Evolutionary conservation across 192 early-diverging fungal genomes (phyloP).

Genomic region (Coemansia sp.): DNA sequence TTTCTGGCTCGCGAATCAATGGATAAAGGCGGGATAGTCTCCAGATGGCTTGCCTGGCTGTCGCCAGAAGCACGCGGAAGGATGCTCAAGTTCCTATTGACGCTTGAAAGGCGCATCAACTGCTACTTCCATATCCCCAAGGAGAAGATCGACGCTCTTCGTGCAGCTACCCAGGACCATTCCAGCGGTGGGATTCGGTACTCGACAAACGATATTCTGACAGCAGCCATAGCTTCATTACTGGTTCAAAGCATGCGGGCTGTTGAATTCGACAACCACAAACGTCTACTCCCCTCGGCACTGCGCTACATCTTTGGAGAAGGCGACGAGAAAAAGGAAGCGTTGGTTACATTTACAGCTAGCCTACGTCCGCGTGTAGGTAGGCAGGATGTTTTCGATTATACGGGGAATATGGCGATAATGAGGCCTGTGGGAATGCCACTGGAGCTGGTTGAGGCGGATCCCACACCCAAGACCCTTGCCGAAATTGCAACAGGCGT

Average conservation of each 20-base stretch:
- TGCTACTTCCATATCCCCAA: conserved; percentile 17
- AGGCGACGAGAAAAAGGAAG: neutral
- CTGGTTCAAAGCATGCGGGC: neutral
- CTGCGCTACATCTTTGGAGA: neutral
- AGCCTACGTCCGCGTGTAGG: neutral
- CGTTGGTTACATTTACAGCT: neutral
- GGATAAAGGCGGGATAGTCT: neutral
- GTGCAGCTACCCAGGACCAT: neutral
- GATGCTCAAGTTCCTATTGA: neutral
- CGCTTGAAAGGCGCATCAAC: neutral
- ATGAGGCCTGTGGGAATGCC: neutral
- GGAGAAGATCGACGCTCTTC: neutral
- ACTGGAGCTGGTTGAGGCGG: neutral
- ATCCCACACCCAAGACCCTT: neutral
- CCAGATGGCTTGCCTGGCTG: conserved; percentile 9
- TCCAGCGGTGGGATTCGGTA: neutral
- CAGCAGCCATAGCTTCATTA: neutral
- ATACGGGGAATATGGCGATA: neutral
- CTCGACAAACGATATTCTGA: neutral
- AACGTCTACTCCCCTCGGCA: neutral
- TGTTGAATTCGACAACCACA: neutral
- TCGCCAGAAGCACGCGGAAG: conserved; percentile 18
- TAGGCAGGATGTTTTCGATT: neutral
- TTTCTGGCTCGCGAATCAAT: neutral
- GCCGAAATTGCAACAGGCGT: neutral